Evolutionary conservation across 2,329 filamentous ascomycete genomes (phyloP).

Genomic region (Nakataea oryzae): DNA sequence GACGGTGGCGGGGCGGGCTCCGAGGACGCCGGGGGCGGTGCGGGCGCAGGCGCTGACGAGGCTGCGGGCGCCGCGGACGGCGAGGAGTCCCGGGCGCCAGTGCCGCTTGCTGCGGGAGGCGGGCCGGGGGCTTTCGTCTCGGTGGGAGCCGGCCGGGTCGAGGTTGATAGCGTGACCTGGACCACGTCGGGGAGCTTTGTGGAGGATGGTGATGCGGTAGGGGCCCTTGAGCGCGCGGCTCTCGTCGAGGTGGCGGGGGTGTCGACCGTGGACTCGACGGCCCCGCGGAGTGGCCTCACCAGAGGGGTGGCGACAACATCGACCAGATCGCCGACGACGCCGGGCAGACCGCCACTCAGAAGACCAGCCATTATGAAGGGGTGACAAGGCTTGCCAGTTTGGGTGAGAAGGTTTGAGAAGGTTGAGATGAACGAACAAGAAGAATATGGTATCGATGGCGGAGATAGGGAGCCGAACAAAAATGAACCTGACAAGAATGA

Average conservation of each 20-base stretch:
- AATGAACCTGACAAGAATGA: neutral
- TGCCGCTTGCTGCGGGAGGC: neutral
- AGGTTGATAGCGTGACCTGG: neutral
- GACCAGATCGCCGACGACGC: neutral
- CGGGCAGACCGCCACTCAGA: neutral
- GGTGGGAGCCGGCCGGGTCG: neutral
- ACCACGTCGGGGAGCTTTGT: neutral
- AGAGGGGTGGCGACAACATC: neutral
- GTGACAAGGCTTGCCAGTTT: neutral
- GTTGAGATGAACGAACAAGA: neutral
- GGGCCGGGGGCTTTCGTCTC: neutral
- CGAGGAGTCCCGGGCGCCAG: neutral
- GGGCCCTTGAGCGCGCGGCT: neutral
- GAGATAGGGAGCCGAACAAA: neutral
- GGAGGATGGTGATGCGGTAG: too few relatives aligned
- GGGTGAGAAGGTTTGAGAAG: neutral
- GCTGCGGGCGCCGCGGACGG: neutral
- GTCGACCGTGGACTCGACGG: neutral
- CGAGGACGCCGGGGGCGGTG: neutral
- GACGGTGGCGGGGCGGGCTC: neutral
- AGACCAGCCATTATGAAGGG: slow-evolving; percentile 1
- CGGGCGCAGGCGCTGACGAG: neutral
- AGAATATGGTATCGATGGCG: neutral
- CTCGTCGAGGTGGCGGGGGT: neutral
- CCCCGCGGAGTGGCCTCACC: neutral